phyloP scores from a whole-genome alignment of 768 basidiomycete species.

The button mushroom (Agaricus bisporus) region DNA sequence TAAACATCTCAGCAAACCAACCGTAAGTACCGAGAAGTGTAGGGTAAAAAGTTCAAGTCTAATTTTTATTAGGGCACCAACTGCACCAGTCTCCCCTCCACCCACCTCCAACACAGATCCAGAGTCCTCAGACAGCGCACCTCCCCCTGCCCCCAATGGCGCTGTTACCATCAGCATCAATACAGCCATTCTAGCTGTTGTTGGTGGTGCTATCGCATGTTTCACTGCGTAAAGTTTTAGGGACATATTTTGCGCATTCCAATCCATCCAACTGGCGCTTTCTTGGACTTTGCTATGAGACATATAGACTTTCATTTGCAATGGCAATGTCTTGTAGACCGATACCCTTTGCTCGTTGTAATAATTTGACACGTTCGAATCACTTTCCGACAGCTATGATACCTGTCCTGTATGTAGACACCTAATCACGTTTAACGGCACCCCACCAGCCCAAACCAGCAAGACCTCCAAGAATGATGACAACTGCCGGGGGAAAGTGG shows the following conservation, averaged over 20 bases:
- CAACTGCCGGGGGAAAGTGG: slow-evolving; percentile 29
- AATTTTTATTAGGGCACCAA: not conserved
- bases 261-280: not conserved
- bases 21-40: slow-evolving; percentile 17
- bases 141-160: slow-evolving; percentile 17
- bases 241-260: not conserved
- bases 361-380: not conserved
- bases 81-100: not conserved
- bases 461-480: slow-evolving; percentile 32
- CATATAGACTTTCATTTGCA: not conserved
- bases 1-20: not conserved
- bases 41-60: not conserved
- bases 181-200: slow-evolving; percentile 21
- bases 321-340: not conserved
- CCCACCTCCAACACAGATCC: slow-evolving; percentile 11
- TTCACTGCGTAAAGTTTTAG: not conserved
- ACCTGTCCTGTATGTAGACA: not conserved
- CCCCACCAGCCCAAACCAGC: slow-evolving; percentile 40
- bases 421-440: slow-evolving; percentile 16
- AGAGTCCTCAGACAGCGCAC: slow-evolving; percentile 13
- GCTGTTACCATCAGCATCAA: slow-evolving; percentile 17
- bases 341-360: not conserved
- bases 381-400: not conserved
- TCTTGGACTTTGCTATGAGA: slow-evolving; percentile 5
- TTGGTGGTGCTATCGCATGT: slow-evolving; percentile 19